Conservation (phyloP, 345 rosid genomes). For the Boechera stricta region DNA sequence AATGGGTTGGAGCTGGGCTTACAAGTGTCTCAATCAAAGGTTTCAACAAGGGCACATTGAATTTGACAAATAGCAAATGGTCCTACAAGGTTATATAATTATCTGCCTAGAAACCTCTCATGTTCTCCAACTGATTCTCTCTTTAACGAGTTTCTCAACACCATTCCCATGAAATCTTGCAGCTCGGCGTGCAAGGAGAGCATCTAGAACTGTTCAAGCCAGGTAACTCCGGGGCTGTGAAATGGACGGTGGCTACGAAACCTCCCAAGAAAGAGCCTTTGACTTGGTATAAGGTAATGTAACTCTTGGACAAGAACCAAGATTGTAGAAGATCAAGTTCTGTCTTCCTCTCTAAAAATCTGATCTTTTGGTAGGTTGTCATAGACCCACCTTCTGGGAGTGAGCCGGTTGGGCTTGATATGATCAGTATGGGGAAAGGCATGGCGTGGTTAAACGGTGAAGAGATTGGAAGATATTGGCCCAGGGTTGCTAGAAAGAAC, state of each 20-base stretch:
- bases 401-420: conserved; percentile 90
- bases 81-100: conserved; percentile 70
- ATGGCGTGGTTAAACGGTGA: conserved; percentile 98
- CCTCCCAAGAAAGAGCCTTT: conserved; percentile 79
- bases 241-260: conserved; percentile 69
- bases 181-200: conserved; percentile 90
- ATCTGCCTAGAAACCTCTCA: conserved; percentile 29
- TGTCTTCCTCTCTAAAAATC: conserved; percentile 2
- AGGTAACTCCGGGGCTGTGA: conserved; percentile 50
- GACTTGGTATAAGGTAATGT: conserved; percentile 90
- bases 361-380: conserved; percentile 54
- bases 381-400: conserved; percentile 78
- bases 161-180: conserved; percentile 33
- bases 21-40: conserved; percentile 79
- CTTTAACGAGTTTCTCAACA: background rate
- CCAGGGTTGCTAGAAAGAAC: conserved; percentile 58
- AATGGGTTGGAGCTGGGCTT: conserved; percentile 80
- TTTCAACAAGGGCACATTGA: conserved; percentile 68
- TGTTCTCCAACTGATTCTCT: background rate
- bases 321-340: conserved; percentile 15
- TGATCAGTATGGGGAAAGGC: conserved; percentile 94
- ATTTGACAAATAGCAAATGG: conserved; percentile 71
- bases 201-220: conserved; percentile 65
- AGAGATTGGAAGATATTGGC: conserved; percentile 95
- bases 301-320: conserved; percentile 20